phyloP scores from a whole-genome alignment of 768 basidiomycete genomes.

The Trametes villosa region DNA sequence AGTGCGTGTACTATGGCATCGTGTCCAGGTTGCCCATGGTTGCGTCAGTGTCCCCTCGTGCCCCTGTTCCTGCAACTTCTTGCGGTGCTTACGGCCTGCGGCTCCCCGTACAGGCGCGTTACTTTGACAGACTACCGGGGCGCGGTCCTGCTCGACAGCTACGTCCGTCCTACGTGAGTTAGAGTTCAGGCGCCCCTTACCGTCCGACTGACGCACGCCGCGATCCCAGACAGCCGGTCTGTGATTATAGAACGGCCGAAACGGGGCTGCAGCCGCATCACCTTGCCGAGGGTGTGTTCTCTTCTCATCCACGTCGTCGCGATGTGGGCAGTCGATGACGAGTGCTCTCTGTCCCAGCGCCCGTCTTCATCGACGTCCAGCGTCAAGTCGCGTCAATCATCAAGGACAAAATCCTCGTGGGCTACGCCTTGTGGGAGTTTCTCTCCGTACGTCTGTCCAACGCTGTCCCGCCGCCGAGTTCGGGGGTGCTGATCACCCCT shows the following conservation, averaged over 20 bases:
- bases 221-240: slow-evolving; percentile 47
- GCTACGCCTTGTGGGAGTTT: slow-evolving; percentile 58
- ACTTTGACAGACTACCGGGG: slow-evolving; percentile 56
- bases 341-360: slow-evolving; percentile 39
- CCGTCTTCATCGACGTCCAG: slow-evolving; percentile 53
- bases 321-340: not conserved
- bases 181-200: not conserved
- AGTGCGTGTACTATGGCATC: slow-evolving; percentile 47
- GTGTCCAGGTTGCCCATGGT: slow-evolving; percentile 53
- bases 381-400: slow-evolving; percentile 47
- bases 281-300: slow-evolving; percentile 45
- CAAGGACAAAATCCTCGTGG: slow-evolving; percentile 54
- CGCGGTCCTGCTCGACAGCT: slow-evolving; percentile 49
- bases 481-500: slow-evolving; percentile 5
- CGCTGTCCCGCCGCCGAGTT: not conserved
- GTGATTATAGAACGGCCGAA: slow-evolving; percentile 49
- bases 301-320: not conserved
- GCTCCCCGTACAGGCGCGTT: slow-evolving; percentile 45
- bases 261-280: slow-evolving; percentile 50
- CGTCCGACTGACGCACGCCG: not conserved
- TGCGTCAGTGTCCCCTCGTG: slow-evolving; percentile 44
- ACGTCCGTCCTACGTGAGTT: slow-evolving; percentile 58
- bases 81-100: slow-evolving; percentile 7
- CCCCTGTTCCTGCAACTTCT: slow-evolving; percentile 9
- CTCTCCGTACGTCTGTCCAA: slow-evolving; percentile 47